Evolutionary conservation across 768 basidiomycete genomes (phyloP).

Genomic region (Lactifluus pinguis): DNA sequence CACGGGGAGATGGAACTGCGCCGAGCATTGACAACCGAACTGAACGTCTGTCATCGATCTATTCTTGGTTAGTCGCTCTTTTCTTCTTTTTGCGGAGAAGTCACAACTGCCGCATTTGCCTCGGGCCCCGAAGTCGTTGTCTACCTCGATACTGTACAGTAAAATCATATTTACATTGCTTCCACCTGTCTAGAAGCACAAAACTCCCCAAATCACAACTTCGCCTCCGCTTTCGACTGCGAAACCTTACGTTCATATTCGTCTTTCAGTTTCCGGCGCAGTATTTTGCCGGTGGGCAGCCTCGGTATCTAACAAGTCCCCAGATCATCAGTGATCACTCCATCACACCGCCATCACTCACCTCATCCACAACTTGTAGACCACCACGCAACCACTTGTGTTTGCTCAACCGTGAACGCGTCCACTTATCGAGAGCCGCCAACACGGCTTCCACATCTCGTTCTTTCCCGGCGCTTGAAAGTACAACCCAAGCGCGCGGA

Average conservation of each 20-base stretch:
- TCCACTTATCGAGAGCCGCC: conserved; percentile 50
- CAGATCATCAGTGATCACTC: too few species aligned
- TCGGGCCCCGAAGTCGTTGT: background rate
- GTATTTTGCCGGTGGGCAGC: conserved; percentile 61
- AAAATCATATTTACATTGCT: too few species aligned
- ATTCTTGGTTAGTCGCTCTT: background rate
- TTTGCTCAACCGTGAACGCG: conserved; percentile 52
- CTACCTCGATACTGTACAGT: too few species aligned
- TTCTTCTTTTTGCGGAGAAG: background rate
- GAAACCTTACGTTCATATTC: conserved; percentile 1
- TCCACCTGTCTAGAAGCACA: too few species aligned
- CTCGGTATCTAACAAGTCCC: conserved; percentile 50
- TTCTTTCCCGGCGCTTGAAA: conserved; percentile 46
- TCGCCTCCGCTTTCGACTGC: background rate
- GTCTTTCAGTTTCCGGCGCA: conserved; percentile 54
- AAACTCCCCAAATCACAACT: background rate
- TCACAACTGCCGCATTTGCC: background rate
- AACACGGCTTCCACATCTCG: conserved; percentile 34
- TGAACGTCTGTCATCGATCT: background rate
- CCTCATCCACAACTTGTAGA: conserved; percentile 54
- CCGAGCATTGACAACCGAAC: too few species aligned
- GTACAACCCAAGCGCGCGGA: conserved; percentile 71
- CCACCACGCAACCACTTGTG: conserved; percentile 76
- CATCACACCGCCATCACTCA: conserved; percentile 20
- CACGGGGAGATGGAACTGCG: background rate